A percentile compares a stretch with the other conserved stretches of the same genome.
Conservation (phyloP, 768 basidiomycete genomes). For the Boletus subcaerulescens region DNA sequence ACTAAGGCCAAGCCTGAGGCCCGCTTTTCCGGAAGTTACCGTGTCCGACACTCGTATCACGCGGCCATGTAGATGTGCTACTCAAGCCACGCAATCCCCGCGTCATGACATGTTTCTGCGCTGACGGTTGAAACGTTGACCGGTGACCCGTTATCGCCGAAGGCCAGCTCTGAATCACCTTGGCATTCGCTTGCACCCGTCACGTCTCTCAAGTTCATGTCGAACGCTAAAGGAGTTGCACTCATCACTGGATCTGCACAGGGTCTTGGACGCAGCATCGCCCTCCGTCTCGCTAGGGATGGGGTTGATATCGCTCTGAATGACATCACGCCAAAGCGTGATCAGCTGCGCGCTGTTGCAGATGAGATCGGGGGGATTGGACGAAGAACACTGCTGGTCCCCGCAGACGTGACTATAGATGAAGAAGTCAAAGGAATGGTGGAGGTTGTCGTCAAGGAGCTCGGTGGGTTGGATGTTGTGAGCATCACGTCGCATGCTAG, state of each 20-base stretch:
- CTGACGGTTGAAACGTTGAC: too few species aligned
- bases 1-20: too few species aligned
- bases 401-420: conserved; percentile 11
- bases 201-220: not conserved
- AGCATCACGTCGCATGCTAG: not conserved
- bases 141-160: too few species aligned
- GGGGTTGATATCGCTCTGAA: conserved; percentile 31
- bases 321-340: conserved; percentile 20
- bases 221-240: conserved; percentile 25
- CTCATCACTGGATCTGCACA: conserved; percentile 32
- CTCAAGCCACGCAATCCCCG: too few species aligned
- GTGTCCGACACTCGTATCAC: too few species aligned
- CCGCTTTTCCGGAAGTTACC: too few species aligned
- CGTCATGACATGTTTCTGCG: too few species aligned
- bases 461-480: conserved; percentile 10
- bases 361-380: conserved; percentile 9
- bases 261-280: conserved; percentile 26
- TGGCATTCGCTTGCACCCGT: not conserved
- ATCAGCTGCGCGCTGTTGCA: conserved; percentile 8
- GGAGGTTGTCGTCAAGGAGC: not conserved
- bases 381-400: conserved; percentile 12
- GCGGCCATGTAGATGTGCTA: too few species aligned
- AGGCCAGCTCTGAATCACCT: too few species aligned
- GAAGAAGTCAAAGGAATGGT: conserved; percentile 8
- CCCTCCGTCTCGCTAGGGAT: conserved; percentile 17